A percentile compares a stretch with the other conserved stretches of the same genome.
These are phyloP conservation scores for Tilletia indica DNA, from an alignment of 1,284 basidiomycete genomes.

Conservation along the genomic window DNA sequence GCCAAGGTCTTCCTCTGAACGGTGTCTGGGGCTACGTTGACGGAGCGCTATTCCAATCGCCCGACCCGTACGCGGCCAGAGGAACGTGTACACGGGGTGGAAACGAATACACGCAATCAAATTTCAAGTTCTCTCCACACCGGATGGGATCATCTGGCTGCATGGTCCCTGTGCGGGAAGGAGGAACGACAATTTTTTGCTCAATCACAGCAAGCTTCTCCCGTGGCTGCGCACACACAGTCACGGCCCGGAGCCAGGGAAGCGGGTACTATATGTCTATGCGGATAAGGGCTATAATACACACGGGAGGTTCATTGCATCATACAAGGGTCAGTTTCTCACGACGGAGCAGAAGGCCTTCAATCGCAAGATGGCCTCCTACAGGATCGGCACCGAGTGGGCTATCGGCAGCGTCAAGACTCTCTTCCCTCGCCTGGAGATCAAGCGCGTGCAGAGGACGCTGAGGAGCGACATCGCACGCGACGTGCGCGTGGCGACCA, in stretches of 20 bases:
- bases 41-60: neutral
- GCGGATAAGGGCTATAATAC: neutral
- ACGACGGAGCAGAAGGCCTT: neutral
- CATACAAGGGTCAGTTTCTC: neutral
- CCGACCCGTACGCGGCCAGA: neutral
- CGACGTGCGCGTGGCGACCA: neutral
- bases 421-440: too few species aligned
- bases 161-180: neutral
- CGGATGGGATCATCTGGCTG: neutral
- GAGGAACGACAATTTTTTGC: neutral
- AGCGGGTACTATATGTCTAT: neutral
- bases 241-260: neutral
- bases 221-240: neutral
- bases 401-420: too few species aligned
- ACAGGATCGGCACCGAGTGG: neutral
- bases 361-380: neutral
- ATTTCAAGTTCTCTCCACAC: neutral
- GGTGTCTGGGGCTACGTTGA: neutral
- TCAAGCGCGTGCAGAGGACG: neutral
- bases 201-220: neutral
- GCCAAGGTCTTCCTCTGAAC: neutral
- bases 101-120: constrained; percentile 1
- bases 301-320: neutral
- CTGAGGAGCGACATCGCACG: neutral
- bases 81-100: neutral